A percentile compares a stretch with the other conserved stretches of the same genome.
phyloP scores from a whole-genome alignment of 768 basidiomycete species.

The Suillus subaureus region DNA sequence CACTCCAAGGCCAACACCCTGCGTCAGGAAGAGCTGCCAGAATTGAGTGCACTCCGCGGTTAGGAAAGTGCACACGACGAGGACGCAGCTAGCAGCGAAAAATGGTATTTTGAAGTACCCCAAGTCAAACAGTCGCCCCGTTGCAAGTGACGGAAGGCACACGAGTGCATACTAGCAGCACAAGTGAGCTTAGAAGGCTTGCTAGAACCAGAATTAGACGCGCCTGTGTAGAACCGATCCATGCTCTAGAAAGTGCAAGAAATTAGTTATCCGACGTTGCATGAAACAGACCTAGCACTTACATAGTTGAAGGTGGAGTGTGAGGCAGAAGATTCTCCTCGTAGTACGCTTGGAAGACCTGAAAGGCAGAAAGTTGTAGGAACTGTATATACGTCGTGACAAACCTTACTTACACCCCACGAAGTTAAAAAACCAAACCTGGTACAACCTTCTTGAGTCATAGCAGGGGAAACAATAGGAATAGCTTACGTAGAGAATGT shows the following conservation, averaged over 20 bases:
- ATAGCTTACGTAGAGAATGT: not conserved
- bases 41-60: conserved; percentile 69
- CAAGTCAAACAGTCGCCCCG: conserved; percentile 73
- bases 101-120: conserved; percentile 63
- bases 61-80: conserved; percentile 62
- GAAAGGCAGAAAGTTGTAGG: not conserved
- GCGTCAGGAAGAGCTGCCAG: conserved; percentile 80
- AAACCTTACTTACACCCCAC: conserved; percentile 60
- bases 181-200: not conserved
- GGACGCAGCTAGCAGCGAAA: conserved; percentile 45
- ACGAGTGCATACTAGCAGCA: conserved; percentile 55
- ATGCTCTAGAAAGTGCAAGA: conserved; percentile 48
- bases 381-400: not conserved
- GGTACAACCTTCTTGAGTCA: not conserved
- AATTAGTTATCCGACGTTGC: not conserved
- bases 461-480: not conserved
- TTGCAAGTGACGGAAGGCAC: conserved; percentile 61
- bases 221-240: conserved; percentile 83
- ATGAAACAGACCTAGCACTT: conserved; percentile 16
- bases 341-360: conserved; percentile 80
- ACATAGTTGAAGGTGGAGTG: conserved; percentile 66
- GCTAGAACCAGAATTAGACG: conserved; percentile 7
- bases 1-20: conserved; percentile 70
- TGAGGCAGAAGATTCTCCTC: conserved; percentile 50
- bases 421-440: conserved; percentile 74